Percentiles rank a stretch among this genome's conserved stretches.
These are phyloP conservation scores for Gnomoniopsis sp. DNA, from an alignment of 2,329 filamentous ascomycete genomes.

Conservation along the genomic window DNA sequence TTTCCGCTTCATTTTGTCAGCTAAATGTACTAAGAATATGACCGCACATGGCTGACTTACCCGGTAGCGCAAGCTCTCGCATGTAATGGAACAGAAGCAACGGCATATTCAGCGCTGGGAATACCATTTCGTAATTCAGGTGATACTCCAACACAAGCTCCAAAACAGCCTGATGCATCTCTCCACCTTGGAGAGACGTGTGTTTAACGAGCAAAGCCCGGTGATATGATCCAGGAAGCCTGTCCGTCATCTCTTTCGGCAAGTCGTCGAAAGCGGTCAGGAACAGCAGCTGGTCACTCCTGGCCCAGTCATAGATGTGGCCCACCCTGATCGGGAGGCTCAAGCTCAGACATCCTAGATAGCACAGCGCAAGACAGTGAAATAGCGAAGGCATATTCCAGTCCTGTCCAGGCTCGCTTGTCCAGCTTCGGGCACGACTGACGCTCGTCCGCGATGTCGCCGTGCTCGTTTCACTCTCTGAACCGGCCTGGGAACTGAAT, in stretches of 20 bases:
- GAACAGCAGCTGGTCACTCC: constrained; percentile 67
- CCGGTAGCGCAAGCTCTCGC: constrained; percentile 69
- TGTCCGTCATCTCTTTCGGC: constrained; percentile 56
- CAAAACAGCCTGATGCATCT: constrained; percentile 62
- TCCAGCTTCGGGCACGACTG: constrained; percentile 40
- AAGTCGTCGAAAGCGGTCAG: constrained; percentile 55
- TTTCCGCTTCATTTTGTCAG: constrained; percentile 52
- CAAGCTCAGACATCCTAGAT: constrained; percentile 72
- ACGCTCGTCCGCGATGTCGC: constrained; percentile 28
- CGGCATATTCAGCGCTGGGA: constrained; percentile 70
- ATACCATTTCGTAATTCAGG: constrained; percentile 63
- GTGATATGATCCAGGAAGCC: constrained; percentile 61
- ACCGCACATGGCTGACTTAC: constrained; percentile 39
- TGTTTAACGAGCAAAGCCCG: constrained; percentile 51
- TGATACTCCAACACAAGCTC: constrained; percentile 62
- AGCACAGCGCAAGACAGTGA: constrained; percentile 76
- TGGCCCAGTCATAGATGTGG: constrained; percentile 68
- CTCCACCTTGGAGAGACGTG: constrained; percentile 44
- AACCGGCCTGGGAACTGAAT: constrained; percentile 58
- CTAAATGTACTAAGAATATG: not conserved
- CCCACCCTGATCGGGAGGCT: constrained; percentile 72
- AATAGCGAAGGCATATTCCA: constrained; percentile 64
- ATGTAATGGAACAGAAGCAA: constrained; percentile 68
- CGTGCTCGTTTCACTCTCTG: constrained; percentile 23
- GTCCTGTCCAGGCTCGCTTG: constrained; percentile 38